Conservation (phyloP, 2,329 filamentous ascomycete species). For the Epichloe gansuensis region DNA sequence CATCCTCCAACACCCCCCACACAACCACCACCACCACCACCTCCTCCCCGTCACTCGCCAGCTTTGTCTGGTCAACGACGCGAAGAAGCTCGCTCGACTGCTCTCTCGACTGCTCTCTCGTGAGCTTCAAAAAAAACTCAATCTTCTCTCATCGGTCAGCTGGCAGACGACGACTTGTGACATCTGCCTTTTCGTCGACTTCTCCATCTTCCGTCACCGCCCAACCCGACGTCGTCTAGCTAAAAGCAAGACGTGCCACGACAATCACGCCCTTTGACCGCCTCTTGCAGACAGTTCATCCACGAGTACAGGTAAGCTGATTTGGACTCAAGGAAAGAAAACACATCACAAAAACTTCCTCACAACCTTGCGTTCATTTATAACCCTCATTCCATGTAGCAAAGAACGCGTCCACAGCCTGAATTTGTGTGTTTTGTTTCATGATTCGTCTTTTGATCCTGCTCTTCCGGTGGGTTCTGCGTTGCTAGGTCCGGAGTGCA, state of each 20-base stretch:
- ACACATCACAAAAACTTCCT: not conserved
- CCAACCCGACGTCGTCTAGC: not conserved
- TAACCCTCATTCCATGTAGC: not conserved
- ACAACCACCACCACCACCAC: constrained; percentile 7
- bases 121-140: not conserved
- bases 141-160: not conserved
- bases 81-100: not conserved
- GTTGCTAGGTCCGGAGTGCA: not conserved
- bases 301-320: not conserved
- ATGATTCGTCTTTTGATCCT: not conserved
- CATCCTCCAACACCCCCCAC: constrained; percentile 4
- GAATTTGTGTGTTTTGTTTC: too few relatives aligned
- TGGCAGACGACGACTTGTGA: not conserved
- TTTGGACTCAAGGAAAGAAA: not conserved
- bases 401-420: not conserved
- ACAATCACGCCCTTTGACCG: not conserved
- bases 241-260: not conserved
- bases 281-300: not conserved
- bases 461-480: not conserved
- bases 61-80: constrained; percentile 4
- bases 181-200: not conserved
- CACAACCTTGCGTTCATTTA: too few relatives aligned
- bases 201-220: constrained; percentile 1
- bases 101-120: not conserved
- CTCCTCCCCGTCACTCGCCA: not conserved